Percentiles rank a stretch among this genome's conserved stretches.
Conservation (phyloP, 2,329 filamentous ascomycete genomes). For the Chaetomiaceae sp. region DNA sequence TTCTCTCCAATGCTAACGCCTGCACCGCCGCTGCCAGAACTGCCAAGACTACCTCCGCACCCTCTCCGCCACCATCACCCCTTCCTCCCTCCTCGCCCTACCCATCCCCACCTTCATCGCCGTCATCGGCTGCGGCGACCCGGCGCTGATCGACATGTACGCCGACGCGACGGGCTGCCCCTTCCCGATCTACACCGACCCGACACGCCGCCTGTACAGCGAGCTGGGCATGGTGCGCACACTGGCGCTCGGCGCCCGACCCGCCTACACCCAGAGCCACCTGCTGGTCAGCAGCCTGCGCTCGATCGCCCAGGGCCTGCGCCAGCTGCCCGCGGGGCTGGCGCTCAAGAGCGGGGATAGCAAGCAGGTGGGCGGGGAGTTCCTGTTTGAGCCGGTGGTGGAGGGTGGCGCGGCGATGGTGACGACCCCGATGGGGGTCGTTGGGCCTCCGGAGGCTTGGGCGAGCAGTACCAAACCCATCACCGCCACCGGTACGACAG, state of each 20-base stretch:
- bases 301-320: constrained; percentile 55
- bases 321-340: constrained; percentile 50
- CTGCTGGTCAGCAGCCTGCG: constrained; percentile 44
- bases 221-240: constrained; percentile 64
- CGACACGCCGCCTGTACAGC: constrained; percentile 58
- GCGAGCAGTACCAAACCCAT: neutral
- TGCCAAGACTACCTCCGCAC: constrained; percentile 69
- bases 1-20: no score
- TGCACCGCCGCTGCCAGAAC: constrained; percentile 46
- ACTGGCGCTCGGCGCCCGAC: constrained; percentile 51
- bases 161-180: constrained; percentile 54
- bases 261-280: constrained; percentile 57
- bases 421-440: neutral
- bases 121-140: constrained; percentile 67
- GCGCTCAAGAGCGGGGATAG: constrained; percentile 59
- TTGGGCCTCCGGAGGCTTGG: neutral
- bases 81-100: constrained; percentile 42
- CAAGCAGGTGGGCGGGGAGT: constrained; percentile 69
- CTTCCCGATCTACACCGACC: constrained; percentile 74
- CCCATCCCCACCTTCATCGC: constrained; percentile 56
- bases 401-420: neutral
- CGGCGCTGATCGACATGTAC: constrained; percentile 63
- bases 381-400: constrained; percentile 58
- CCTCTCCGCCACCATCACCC: constrained; percentile 53
- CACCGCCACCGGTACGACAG: no score